Conservation (phyloP, 805 yeast genomes). For the Kluyveromyces nonfermentans region DNA sequence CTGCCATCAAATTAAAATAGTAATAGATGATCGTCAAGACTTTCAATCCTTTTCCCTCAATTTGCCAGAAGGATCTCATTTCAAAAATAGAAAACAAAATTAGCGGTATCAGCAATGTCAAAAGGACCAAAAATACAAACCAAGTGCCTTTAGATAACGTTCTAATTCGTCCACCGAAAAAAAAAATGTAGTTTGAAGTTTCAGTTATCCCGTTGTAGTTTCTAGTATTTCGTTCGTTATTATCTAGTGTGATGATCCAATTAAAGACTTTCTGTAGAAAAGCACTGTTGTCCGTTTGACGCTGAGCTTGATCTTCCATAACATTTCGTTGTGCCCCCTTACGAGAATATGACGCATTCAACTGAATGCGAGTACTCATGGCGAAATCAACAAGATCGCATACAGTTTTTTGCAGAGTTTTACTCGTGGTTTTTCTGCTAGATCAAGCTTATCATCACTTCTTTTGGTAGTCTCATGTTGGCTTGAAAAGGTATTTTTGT, state of each 20-base stretch:
- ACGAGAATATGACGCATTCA: not conserved
- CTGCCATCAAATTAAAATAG: constrained; percentile 47
- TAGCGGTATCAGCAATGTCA: constrained; percentile 34
- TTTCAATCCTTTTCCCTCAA: constrained; percentile 12
- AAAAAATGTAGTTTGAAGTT: constrained; percentile 36
- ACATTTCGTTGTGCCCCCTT: not conserved
- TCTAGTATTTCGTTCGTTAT: constrained; percentile 1
- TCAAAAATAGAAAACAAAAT: constrained; percentile 48
- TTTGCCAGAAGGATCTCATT: constrained; percentile 22
- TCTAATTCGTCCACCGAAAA: constrained; percentile 59
- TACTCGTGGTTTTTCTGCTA: too few relatives aligned
- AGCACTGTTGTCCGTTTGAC: not conserved
- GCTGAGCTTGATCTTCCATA: not conserved
- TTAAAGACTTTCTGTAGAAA: not conserved
- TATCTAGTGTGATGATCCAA: constrained; percentile 9
- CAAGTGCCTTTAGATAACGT: constrained; percentile 34
- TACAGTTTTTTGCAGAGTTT: not conserved
- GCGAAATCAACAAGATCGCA: not conserved
- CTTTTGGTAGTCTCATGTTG: too few relatives aligned
- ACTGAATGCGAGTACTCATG: not conserved
- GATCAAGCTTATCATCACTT: too few relatives aligned
- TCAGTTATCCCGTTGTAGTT: constrained; percentile 17
- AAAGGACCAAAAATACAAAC: constrained; percentile 30
- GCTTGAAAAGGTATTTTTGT: too few relatives aligned
- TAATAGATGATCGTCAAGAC: constrained; percentile 41